Percentiles rank a stretch among this genome's conserved stretches.
Conservation (phyloP, 140 eudicot genomes). For the Flaveria floridana region DNA sequence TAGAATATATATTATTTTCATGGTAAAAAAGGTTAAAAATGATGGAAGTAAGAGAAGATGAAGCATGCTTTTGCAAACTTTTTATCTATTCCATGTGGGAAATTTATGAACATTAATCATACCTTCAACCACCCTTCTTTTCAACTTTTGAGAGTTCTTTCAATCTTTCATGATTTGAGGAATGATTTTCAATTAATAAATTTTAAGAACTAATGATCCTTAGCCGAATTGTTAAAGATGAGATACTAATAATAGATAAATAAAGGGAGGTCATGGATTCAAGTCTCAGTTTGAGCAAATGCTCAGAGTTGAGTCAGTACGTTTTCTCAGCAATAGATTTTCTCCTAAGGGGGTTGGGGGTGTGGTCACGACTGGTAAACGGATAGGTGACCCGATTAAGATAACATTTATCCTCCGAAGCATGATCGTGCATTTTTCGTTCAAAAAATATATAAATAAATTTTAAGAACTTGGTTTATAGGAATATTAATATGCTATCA, state of each 20-base stretch:
- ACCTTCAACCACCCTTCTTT: slow-evolving; percentile 48
- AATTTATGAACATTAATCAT: slow-evolving; percentile 76
- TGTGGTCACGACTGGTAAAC: too few relatives aligned
- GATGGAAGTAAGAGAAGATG: slow-evolving; percentile 24
- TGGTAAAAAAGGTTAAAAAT: slow-evolving; percentile 29
- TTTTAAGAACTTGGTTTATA: not conserved
- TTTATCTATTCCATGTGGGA: slow-evolving; percentile 30
- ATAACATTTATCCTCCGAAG: too few relatives aligned
- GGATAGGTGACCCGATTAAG: too few relatives aligned
- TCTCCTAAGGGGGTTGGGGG: too few relatives aligned
- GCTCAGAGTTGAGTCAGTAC: too few relatives aligned
- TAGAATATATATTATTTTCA: not conserved
- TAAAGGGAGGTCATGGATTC: too few relatives aligned
- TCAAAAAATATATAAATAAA: too few relatives aligned
- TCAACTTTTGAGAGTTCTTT: slow-evolving; percentile 17
- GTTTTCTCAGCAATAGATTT: too few relatives aligned
- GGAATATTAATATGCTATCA: not conserved
- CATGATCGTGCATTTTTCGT: too few relatives aligned
- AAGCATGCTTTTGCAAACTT: slow-evolving; percentile 35
- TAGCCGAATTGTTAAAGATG: too few relatives aligned
- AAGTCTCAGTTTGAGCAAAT: too few relatives aligned
- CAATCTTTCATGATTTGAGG: slow-evolving; percentile 14
- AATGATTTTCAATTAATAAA: slow-evolving; percentile 5
- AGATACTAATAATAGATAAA: too few relatives aligned
- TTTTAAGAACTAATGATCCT: not conserved